Evolutionary conservation across 306 rosid species (phyloP).

Genomic region (Psophocarpus tetragonolobus): DNA sequence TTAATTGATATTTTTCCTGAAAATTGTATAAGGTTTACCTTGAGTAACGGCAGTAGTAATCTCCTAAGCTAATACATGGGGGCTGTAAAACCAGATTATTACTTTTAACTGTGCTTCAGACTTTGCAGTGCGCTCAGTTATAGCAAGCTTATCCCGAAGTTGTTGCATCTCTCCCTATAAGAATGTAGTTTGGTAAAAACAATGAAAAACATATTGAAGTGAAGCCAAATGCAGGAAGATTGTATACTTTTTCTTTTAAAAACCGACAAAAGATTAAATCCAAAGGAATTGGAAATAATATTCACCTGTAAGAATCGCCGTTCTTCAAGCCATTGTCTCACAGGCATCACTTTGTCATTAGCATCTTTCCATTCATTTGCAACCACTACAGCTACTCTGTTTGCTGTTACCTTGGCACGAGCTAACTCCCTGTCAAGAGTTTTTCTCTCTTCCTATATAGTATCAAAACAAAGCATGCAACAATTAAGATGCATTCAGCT

Average conservation of each 20-base stretch:
- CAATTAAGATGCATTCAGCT: constrained; percentile 24
- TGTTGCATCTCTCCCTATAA: constrained; percentile 99
- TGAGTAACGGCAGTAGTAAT: constrained; percentile 46
- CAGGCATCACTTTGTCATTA: constrained; percentile 99
- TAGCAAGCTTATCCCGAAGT: constrained; percentile 92
- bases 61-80: constrained; percentile 43
- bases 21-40: constrained; percentile 38
- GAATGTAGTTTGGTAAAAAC: constrained; percentile 30
- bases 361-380: constrained; percentile 99
- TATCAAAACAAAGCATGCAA: constrained; percentile 33
- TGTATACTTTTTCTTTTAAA: neutral
- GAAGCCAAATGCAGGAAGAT: constrained; percentile 15
- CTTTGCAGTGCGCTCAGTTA: constrained; percentile 82
- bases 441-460: constrained; percentile 88
- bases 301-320: constrained; percentile 85
- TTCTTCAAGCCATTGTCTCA: constrained; percentile 99
- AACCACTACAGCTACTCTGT: constrained; percentile 94
- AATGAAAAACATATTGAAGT: constrained; percentile 15
- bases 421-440: constrained; percentile 98
- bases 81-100: constrained; percentile 53
- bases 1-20: constrained; percentile 89
- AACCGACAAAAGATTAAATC: constrained; percentile 1
- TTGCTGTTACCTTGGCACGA: constrained; percentile 97
- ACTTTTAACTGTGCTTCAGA: constrained; percentile 97
- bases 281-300: constrained; percentile 23